phyloP scores from a whole-genome alignment of 176 grass and related monocot genomes.

The Hordeum marinum region DNA sequence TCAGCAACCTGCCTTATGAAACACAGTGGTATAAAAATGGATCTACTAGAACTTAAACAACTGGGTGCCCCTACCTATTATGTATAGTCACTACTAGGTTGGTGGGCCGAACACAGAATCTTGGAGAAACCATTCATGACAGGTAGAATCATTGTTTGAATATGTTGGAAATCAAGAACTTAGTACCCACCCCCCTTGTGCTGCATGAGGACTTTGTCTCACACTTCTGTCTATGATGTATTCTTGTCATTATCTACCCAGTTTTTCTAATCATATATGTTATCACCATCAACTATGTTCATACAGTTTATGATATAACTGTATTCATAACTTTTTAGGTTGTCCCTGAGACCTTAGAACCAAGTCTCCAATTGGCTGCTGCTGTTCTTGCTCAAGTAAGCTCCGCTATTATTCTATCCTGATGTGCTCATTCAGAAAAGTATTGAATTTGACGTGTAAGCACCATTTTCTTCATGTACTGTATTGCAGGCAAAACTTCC shows the following conservation, averaged over 20 bases:
- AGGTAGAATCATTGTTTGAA: not conserved
- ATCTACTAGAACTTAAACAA: not conserved
- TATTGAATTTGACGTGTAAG: not conserved
- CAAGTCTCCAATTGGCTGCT: constrained; percentile 95
- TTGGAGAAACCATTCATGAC: not conserved
- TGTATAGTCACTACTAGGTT: not conserved
- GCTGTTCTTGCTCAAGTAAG: constrained; percentile 96
- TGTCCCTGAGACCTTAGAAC: constrained; percentile 97
- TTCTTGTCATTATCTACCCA: constrained; percentile 7
- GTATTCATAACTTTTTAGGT: constrained; percentile 51
- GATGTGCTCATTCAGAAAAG: not conserved
- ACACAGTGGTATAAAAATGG: not conserved
- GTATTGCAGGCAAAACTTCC: constrained; percentile 77
- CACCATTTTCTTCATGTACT: not conserved
- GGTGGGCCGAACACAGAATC: not conserved
- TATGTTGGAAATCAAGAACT: not conserved
- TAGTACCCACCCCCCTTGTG: not conserved
- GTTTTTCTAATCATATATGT: constrained; percentile 8
- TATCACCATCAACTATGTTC: not conserved
- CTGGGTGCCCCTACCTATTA: not conserved
- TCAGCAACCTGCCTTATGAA: constrained; percentile 9
- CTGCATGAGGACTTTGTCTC: not conserved
- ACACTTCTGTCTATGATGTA: not conserved
- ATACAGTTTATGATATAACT: not conserved
- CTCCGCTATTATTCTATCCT: not conserved